Base-by-base conservation (phyloP, 768 basidiomycete genomes). In the Lactifluus echinatus region DNA sequence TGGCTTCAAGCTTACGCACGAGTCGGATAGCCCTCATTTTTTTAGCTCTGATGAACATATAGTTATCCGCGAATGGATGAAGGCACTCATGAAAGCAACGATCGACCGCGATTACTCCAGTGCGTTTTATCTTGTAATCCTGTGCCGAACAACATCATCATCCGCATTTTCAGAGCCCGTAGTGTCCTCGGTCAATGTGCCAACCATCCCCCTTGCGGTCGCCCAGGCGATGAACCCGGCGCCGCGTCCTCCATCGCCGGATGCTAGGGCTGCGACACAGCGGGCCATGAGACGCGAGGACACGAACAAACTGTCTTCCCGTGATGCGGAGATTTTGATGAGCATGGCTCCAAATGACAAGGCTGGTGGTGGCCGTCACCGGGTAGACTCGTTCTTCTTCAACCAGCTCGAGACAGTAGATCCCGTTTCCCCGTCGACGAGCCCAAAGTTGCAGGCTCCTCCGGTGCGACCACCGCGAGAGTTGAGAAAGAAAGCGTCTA, bases 21-120 rank as follows among this genome's bases (percentile, higher is more conserved):
- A 93, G 44, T 73, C 79, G 7, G 89, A 92, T 69, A 90, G 87
- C 72, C 76, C 87, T 1, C 93, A 98, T 69, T 91, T 71, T 67
- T 99, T 99, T 72, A 91, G 89, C 61, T 92, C 91, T 0, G 88
- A 93, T 23, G 93, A 97, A 66, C 90, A 92, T 70, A 66, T 73
- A 0, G 72, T 82, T 36, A 79, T 96, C 47, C 83, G 96, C n/a
- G 92, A 92, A 63, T 98, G 96, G 95, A 98, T 98, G 96, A 99
- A 98, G 74, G 92, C 94, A 8, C 82, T 99, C 63, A 97, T 98
- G 92, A 99, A 98, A 69, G 92, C 95, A 2, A 97, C 95, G 12
- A 99, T 99, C 64, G 86, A 82, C 8, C 76, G 96, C 55, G 96
- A 98, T 69, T 97, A 94, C 67, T 80, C 86, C 8, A 87, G 93